Evolutionary conservation across 2,329 filamentous ascomycete genomes (phyloP), one percentile per base, ranked within the genome.

Genomic region (Keithomyces neogunnii): DNA sequence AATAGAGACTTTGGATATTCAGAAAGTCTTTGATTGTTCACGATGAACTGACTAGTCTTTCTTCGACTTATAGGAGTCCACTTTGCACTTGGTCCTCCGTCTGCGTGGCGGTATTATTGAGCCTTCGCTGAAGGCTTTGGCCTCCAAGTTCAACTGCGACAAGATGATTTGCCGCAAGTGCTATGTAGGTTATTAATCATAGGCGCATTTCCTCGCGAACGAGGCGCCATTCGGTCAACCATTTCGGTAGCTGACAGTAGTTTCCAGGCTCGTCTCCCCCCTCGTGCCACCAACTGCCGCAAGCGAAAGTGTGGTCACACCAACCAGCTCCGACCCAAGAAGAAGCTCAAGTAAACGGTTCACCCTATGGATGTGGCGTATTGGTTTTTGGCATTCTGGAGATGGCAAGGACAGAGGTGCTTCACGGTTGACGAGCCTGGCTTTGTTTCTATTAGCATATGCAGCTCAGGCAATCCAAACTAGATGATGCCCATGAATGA

Each of bases 121-220:
- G 84, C 93, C 93, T 67, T 96, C 91, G 68, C 86, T 97, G 69
- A 97, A 97, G 86, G 92, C 89, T 64, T 86, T 97, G 61, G 92
- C 92, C 71, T 91, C 86, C 81, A 96, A 96, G 84, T 97, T 95
- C 85, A 97, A 99, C 87, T 97, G 92, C 88, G 93, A 97, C 65
- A 96, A 96, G 87, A 92, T 92, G 87, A 96, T 97, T 78, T 97
- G 93, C 89, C 92, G 93, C 83, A 97, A 99, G 88, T 99, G 93
- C 88, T 97, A 97, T 78, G 89, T 93, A 85, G 66, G 87, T 85
- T 53, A 26, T 3, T n/a, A 19, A 5, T 8, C 28, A 8, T 30
- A 5, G 29, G 33, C 33, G 7, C 26, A 43, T 2, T 28, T 11
- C n/a, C 9, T 13, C 11, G 19, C 30, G n/a, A 10, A 32, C n/a